Evolutionary conservation across 2,329 filamentous ascomycete genomes (phyloP), one percentile per base, ranked within the genome.

Genomic region (Sordariomycetes sp.): DNA sequence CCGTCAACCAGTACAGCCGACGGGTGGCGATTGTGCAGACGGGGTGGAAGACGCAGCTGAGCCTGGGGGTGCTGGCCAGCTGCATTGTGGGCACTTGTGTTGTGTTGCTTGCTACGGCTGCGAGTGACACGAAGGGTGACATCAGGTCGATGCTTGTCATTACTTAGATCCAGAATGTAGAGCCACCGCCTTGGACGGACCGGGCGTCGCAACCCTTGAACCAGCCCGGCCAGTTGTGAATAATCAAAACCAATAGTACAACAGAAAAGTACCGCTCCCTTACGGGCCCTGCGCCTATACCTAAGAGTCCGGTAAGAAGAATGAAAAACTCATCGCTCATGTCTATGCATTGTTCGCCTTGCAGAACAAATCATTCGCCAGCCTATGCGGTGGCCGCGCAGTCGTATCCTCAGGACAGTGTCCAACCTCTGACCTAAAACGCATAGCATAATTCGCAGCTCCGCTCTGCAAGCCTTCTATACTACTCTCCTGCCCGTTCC

Each of bases 41-140:
- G 20, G 92, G 92, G 2, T 92, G 85, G 82, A 90, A 86, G 59
- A 96, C 92, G 24, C 88, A 96, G 54, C 57, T 80, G 78, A 62
- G 81, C 17, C 72, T 85, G 47, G 72, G 66, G 3, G 56, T 75
- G 4, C 68, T 84, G 19, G 72, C 79, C 4, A 48, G 70, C 8
- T 67, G 66, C 23, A 85, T 86, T 40, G 63, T 84, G 19, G 76
- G 68, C 7, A 75, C 79, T 8, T 83, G 79, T 46, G 54, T 83
- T 1, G 57, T 82, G 9, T 64, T 86, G 4, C 52, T 86, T 4
- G 60, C 73, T n/a, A 35, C 35, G 8, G 35, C 21, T 53, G 21
- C 14, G 23, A 27, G 10, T 11, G 24, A 25, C 5, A 16, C 32
- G 21, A 9, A 19, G 11, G 4, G 10, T 11, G 20, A n/a, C 29